Evolutionary conservation across 2,329 filamentous ascomycete species (phyloP).

Genomic region (Colletotrichum sp.): DNA sequence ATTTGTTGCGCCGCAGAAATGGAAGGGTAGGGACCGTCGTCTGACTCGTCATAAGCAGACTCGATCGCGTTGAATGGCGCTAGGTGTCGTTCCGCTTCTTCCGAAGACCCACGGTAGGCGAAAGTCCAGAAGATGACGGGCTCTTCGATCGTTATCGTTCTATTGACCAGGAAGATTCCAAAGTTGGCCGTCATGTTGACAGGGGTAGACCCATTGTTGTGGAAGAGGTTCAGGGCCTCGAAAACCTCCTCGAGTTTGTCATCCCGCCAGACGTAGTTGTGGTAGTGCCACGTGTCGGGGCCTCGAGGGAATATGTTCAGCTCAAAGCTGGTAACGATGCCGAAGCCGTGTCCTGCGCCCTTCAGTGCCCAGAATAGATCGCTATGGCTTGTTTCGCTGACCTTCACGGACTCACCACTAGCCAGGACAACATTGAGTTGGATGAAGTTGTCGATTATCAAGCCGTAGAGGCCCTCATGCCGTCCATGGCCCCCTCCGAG

Average conservation of each 20-base stretch:
- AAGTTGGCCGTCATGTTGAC: conserved; percentile 19
- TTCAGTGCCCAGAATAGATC: not conserved
- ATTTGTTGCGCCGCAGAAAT: conserved; percentile 8
- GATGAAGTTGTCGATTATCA: conserved; percentile 57
- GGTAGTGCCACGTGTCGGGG: conserved; percentile 26
- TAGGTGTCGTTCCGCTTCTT: conserved; percentile 25
- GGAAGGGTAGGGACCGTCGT: conserved; percentile 24
- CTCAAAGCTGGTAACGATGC: conserved; percentile 50
- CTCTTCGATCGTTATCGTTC: conserved; percentile 9
- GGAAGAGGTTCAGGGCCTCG: conserved; percentile 23
- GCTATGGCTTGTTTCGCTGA: conserved; percentile 31
- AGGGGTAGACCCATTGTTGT: conserved; percentile 21
- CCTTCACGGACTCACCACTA: conserved; percentile 43
- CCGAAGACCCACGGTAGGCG: conserved; percentile 24
- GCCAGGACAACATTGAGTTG: conserved; percentile 56
- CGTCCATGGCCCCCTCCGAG: conserved; percentile 63
- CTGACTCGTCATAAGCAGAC: not conserved
- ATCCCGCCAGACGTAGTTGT: conserved; percentile 24
- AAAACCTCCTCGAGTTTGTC: conserved; percentile 27
- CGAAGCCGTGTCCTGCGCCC: not conserved
- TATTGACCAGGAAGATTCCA: conserved; percentile 16
- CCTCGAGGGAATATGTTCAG: conserved; percentile 35
- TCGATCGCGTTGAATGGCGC: conserved; percentile 26
- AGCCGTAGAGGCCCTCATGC: conserved; percentile 57
- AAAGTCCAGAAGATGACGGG: conserved; percentile 27